These are phyloP conservation scores for Epicoccum nigrum DNA, from an alignment of 2,329 filamentous ascomycete genomes.

Conservation along the genomic window DNA sequence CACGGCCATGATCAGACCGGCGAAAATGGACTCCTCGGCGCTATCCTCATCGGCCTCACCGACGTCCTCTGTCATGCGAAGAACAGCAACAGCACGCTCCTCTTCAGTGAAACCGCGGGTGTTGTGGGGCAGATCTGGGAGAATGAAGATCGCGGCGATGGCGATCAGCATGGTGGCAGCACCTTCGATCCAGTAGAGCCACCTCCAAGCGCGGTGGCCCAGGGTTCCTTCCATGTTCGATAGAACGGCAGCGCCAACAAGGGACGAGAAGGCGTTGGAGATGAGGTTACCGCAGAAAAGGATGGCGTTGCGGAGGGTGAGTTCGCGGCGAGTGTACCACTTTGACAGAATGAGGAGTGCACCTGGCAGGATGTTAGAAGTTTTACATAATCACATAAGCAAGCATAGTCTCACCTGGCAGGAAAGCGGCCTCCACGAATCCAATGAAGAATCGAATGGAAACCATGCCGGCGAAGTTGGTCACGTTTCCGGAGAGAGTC, in stretches of 20 bases:
- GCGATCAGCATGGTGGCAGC: constrained; percentile 43
- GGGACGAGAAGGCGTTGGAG: constrained; percentile 53
- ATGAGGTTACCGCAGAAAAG: constrained; percentile 53
- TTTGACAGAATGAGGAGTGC: constrained; percentile 68
- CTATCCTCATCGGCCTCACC: constrained; percentile 53
- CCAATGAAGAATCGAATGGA: constrained; percentile 47
- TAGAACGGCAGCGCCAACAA: constrained; percentile 52
- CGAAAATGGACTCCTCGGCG: constrained; percentile 57
- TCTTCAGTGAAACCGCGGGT: constrained; percentile 55
- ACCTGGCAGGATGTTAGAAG: constrained; percentile 61
- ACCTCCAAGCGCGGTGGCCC: constrained; percentile 49
- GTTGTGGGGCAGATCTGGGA: constrained; percentile 46
- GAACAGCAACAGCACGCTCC: constrained; percentile 52
- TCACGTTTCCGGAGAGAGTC: constrained; percentile 41
- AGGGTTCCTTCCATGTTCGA: constrained; percentile 45
- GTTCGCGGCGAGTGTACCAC: constrained; percentile 67
- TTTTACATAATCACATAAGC: too few relatives aligned
- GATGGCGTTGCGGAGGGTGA: constrained; percentile 48
- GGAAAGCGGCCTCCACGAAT: constrained; percentile 55
- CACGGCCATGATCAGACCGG: constrained; percentile 63
- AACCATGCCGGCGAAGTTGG: constrained; percentile 47
- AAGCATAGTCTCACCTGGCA: constrained; percentile 49
- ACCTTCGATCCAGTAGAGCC: constrained; percentile 51
- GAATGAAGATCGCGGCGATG: constrained; percentile 38
- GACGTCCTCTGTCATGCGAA: constrained; percentile 56